Evolutionary conservation across 306 rosid genomes (phyloP), one percentile per base, ranked within the genome.

Genomic region (Myrica gale): DNA sequence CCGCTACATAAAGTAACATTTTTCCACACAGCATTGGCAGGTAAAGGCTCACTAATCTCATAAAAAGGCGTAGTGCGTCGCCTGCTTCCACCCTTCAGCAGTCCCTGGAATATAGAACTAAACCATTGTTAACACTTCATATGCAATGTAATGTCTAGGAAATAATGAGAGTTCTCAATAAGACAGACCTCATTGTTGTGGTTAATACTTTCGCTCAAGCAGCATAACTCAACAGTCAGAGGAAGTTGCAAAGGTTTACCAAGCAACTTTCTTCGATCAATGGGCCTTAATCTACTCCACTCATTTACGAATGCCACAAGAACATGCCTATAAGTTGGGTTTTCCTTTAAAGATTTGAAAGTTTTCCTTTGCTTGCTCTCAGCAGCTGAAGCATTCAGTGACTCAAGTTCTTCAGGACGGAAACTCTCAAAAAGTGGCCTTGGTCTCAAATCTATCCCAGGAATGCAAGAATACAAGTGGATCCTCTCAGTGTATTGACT

Each of bases 201-300:
- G 89, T 89, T 87, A 76, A 47, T 84, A 86, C 88, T 83, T 90
- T 94, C 97, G 39, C 55, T 87, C 85, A 94, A 82, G 84, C 72
- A 94, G 85, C 96, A 88, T 79, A 92, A 72, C 79, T 94, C 98
- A 74, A 89, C 82, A 37, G 88, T 53, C 80, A 94, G 83, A 48
- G 98, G 98, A 79, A 92, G 95, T 72, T 94, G 98, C 80, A 94
- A 80, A 17, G 96, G 92, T 76, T 94, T 94, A 74, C 98, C 97
- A 42, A 78, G 84, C 82, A 94, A 76, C 88, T 89, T 94, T 76
- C 76, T 86, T 54, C 80, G 95, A 75, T 92, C 96, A 73, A 94
- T 85, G 50, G 98, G 81, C 82, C 98, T 89, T 75, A 94, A 77
- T 48, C 70, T 89, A 84, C 83, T 88, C 98, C 98, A 94, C 81